A percentile compares a stretch with the other conserved stretches of the same genome.
Conservation (phyloP, 495 filamentous ascomycete genomes). For the Penicillium crystallinum region DNA sequence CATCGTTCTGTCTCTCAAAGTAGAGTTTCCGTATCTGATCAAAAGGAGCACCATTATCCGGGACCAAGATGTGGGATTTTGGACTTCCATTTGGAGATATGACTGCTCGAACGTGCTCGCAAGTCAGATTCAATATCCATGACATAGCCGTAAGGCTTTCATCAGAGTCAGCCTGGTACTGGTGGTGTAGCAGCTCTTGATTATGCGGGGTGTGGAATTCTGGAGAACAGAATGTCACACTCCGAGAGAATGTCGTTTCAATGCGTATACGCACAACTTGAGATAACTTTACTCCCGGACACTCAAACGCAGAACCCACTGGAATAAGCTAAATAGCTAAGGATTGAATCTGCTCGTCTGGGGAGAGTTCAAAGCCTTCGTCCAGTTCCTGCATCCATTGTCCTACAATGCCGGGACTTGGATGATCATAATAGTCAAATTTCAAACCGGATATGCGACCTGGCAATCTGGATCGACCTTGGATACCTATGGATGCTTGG, state of each 20-base stretch:
- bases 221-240: neutral
- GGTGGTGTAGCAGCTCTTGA: neutral
- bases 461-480: conserved; percentile 6
- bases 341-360: neutral
- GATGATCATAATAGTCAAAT: neutral
- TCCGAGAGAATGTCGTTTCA: neutral
- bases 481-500: conserved; percentile 9
- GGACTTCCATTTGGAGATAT: neutral
- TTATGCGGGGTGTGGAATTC: neutral
- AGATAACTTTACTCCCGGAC: neutral
- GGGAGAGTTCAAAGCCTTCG: neutral
- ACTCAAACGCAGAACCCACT: neutral
- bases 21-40: neutral
- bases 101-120: neutral
- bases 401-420: neutral
- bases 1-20: neutral
- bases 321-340: neutral
- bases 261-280: neutral
- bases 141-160: neutral
- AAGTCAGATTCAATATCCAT: neutral
- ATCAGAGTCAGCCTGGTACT: neutral
- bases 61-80: neutral
- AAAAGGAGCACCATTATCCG: neutral
- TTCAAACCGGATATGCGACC: conserved; percentile 15
- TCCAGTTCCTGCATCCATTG: neutral